Conservation (phyloP, 2,329 filamentous ascomycete species). For the Aspergillus sp. region DNA sequence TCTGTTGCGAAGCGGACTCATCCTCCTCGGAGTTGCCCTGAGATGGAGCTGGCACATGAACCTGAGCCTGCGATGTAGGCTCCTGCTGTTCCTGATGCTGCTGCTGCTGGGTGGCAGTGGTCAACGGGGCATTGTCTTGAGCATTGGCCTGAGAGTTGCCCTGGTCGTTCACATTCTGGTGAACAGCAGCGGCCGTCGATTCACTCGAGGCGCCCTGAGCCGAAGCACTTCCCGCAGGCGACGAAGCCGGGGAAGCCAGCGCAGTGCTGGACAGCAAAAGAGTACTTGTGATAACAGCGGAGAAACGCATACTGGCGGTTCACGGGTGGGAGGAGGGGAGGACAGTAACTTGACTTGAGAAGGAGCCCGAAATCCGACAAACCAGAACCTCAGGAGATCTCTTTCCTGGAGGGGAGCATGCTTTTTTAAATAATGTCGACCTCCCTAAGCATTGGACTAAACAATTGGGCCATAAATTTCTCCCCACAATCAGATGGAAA, state of each 20-base stretch:
- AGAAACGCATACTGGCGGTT: constrained; percentile 17
- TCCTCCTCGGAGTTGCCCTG: background rate
- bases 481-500: background rate
- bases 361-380: background rate
- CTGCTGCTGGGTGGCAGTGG: background rate
- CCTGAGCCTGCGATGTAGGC: background rate
- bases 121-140: background rate
- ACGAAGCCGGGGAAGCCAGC: constrained; percentile 16
- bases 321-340: constrained; percentile 4
- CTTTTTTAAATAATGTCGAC: background rate
- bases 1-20: background rate
- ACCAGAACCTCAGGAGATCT: background rate
- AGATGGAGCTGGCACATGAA: background rate
- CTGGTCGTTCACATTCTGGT: constrained; percentile 1
- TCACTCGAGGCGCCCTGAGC: constrained; percentile 6
- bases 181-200: constrained; percentile 4
- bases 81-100: background rate
- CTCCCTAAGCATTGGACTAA: background rate
- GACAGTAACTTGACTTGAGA: constrained; percentile 11
- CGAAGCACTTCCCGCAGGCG: constrained; percentile 7
- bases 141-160: background rate
- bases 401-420: background rate
- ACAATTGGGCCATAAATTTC: background rate
- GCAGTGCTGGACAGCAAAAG: constrained; percentile 17
- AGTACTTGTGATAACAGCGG: constrained; percentile 11